phyloP scores from a whole-genome alignment of 148 eudicot genomes.

The Polygonum aviculare region DNA sequence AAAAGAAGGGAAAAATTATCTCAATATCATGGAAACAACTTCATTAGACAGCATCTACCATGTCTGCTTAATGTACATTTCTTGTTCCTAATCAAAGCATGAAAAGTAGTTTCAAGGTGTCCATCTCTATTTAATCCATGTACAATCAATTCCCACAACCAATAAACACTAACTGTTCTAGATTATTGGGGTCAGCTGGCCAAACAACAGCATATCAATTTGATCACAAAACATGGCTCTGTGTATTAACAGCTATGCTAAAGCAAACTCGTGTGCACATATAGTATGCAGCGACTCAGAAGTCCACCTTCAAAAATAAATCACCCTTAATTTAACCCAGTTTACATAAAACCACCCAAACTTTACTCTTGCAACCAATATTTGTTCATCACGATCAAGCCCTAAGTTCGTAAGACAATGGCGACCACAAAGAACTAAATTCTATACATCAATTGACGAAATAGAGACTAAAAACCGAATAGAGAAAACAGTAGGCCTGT shows the following conservation, averaged over 20 bases:
- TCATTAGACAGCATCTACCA: not conserved
- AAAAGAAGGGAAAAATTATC: not conserved
- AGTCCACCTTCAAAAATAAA: not conserved
- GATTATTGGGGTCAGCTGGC: not conserved
- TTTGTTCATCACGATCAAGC: not conserved
- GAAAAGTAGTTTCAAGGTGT: not conserved
- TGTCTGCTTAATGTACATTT: not conserved
- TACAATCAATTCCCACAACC: not conserved
- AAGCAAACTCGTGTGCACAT: not conserved
- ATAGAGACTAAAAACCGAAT: not conserved
- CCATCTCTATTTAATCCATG: not conserved
- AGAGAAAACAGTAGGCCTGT: not conserved
- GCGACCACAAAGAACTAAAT: not conserved
- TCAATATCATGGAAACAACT: not conserved
- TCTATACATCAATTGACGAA: not conserved
- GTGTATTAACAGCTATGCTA: not conserved
- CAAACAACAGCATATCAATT: not conserved
- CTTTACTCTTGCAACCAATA: not conserved
- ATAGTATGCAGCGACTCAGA: not conserved
- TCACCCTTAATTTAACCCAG: not conserved
- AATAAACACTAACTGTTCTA: not conserved
- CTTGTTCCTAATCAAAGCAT: not conserved
- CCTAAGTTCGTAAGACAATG: not conserved
- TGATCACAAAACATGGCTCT: not conserved
- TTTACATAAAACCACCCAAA: not conserved